These are phyloP conservation scores for Medicago ruthenica DNA, from an alignment of 306 rosid genomes.

Conservation along the genomic window DNA sequence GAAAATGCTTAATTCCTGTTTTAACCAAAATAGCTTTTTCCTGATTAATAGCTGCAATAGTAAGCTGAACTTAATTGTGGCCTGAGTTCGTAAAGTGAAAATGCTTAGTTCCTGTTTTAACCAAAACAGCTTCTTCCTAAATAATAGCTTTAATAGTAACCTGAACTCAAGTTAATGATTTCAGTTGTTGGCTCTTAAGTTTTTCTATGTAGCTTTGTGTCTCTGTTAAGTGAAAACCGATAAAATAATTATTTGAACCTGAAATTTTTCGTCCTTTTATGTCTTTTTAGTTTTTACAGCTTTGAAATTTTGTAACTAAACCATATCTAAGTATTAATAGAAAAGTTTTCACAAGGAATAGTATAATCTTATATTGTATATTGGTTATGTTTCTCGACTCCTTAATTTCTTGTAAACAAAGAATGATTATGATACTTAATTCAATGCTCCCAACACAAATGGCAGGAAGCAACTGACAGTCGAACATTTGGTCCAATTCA, in stretches of 20 bases:
- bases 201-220: slow-evolving; percentile 21
- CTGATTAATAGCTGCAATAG: background rate
- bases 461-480: slow-evolving; percentile 94
- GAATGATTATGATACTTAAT: slow-evolving; percentile 10
- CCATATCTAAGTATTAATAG: slow-evolving; percentile 23
- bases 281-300: background rate
- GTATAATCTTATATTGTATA: slow-evolving; percentile 25
- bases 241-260: slow-evolving; percentile 33
- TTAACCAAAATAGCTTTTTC: background rate
- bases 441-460: slow-evolving; percentile 41
- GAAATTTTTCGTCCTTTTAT: slow-evolving; percentile 21
- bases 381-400: slow-evolving; percentile 17
- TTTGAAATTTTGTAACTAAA: slow-evolving; percentile 27
- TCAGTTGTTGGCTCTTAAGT: slow-evolving; percentile 5
- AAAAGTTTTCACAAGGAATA: slow-evolving; percentile 21
- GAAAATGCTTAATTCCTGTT: background rate
- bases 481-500: slow-evolving; percentile 90
- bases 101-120: slow-evolving; percentile 15
- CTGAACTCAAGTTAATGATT: slow-evolving; percentile 6
- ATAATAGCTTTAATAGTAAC: slow-evolving; percentile 3
- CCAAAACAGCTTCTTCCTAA: slow-evolving; percentile 24
- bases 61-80: no score
- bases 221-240: background rate
- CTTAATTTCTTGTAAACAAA: slow-evolving; percentile 1
- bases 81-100: slow-evolving; percentile 2